These are phyloP conservation scores for Scheffersomyces segobiensis DNA, from an alignment of 1,139 yeast genomes.

Conservation along the genomic window DNA sequence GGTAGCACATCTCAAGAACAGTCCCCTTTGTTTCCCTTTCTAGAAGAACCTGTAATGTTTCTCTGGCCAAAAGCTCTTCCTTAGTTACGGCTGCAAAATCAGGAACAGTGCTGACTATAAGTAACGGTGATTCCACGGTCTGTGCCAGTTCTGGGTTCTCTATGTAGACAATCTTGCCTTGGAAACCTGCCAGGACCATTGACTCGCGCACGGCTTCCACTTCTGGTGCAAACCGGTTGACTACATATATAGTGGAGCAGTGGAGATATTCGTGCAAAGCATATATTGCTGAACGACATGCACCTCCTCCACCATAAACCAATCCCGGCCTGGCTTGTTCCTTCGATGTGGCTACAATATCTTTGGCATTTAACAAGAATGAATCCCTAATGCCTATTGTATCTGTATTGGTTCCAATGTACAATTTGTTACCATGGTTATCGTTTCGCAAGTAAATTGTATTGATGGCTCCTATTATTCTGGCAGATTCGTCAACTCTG, in stretches of 20 bases:
- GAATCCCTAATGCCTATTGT: constrained; percentile 29
- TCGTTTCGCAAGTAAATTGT: constrained; percentile 25
- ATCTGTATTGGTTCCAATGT: constrained; percentile 31
- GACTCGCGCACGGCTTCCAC: constrained; percentile 17
- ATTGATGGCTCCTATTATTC: constrained; percentile 30
- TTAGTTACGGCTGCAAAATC: constrained; percentile 22
- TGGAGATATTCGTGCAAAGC: constrained; percentile 24
- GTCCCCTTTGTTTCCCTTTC: constrained; percentile 18
- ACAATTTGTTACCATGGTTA: constrained; percentile 8
- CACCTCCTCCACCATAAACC: constrained; percentile 37
- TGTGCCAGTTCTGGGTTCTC: constrained; percentile 21
- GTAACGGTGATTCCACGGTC: constrained; percentile 13
- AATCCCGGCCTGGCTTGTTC: constrained; percentile 18
- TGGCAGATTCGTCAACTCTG: constrained; percentile 22
- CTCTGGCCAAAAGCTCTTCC: constrained; percentile 22
- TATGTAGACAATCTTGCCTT: constrained; percentile 21
- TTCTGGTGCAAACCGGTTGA: constrained; percentile 25
- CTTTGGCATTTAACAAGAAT: constrained; percentile 15
- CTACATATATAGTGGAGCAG: constrained; percentile 24
- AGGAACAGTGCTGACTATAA: constrained; percentile 28
- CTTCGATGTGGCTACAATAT: constrained; percentile 6
- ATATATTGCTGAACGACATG: constrained; percentile 31
- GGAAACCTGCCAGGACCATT: constrained; percentile 20
- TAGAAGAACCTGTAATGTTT: constrained; percentile 25
- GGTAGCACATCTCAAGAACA: constrained; percentile 34